phyloP scores from a whole-genome alignment of 2,329 filamentous ascomycete genomes.

The Colletotrichum chlorophyti region DNA sequence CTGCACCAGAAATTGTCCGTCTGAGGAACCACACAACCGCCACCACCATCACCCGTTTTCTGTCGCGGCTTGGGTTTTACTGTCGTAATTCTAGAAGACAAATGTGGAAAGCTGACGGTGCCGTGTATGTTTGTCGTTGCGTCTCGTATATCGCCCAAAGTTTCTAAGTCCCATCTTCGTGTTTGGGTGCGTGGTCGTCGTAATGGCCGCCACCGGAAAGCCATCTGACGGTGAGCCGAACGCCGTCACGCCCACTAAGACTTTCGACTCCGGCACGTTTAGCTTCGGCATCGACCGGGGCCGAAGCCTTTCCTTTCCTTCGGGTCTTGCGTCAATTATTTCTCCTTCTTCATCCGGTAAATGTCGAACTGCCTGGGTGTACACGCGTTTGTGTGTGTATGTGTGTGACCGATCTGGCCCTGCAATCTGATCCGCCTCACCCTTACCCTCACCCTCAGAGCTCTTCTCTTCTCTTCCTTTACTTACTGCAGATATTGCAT shows the following conservation, averaged over 20 bases:
- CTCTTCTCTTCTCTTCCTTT: neutral
- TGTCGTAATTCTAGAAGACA: neutral
- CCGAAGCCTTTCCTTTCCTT: conserved; percentile 20
- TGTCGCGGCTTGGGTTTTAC: conserved; percentile 27
- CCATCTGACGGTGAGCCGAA: conserved; percentile 29
- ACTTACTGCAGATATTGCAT: too few relatives aligned
- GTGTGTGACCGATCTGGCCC: neutral
- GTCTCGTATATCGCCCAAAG: conserved; percentile 21
- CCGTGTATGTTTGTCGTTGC: neutral
- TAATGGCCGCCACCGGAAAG: conserved; percentile 28
- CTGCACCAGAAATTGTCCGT: neutral
- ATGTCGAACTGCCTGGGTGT: neutral
- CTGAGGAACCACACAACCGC: neutral
- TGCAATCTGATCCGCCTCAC: conserved; percentile 20
- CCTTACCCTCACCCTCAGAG: neutral
- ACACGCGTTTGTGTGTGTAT: too few relatives aligned
- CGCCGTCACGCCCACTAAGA: conserved; percentile 15
- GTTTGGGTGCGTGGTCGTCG: conserved; percentile 23
- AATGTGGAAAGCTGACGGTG: conserved; percentile 19
- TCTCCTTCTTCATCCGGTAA: conserved; percentile 22
- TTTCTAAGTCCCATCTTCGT: conserved; percentile 13
- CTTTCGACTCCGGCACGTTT: conserved; percentile 10
- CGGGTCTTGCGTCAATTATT: conserved; percentile 18
- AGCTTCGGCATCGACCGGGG: conserved; percentile 21
- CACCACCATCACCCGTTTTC: neutral